phyloP scores from a whole-genome alignment of 257 asterid species.

The Handroanthus guayacan region DNA sequence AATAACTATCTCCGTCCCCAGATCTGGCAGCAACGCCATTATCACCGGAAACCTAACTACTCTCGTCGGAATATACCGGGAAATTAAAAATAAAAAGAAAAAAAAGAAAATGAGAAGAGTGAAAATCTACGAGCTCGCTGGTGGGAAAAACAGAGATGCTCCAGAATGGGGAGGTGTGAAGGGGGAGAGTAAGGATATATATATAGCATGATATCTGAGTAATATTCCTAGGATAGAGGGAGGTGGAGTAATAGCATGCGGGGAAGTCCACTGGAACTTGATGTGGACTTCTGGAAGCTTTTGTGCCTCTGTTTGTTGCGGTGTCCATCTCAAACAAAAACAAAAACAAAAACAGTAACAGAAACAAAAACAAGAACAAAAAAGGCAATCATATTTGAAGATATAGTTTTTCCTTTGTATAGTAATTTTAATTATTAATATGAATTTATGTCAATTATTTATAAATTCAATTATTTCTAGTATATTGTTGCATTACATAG shows the following conservation, averaged over 20 bases:
- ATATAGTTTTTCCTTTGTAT: background rate
- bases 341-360: too few relatives aligned
- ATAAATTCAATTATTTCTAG: too few relatives aligned
- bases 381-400: too few relatives aligned
- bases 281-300: slow-evolving; percentile 15
- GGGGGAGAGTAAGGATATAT: slow-evolving; percentile 28
- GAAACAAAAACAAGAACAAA: too few relatives aligned
- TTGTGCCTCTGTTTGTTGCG: background rate
- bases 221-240: slow-evolving; percentile 5
- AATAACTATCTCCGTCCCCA: slow-evolving; percentile 61
- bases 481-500: too few relatives aligned
- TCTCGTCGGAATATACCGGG: slow-evolving; percentile 28
- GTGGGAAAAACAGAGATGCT: slow-evolving; percentile 23
- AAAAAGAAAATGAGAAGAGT: background rate
- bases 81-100: background rate
- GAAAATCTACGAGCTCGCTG: background rate
- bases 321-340: background rate
- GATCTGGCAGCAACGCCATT: slow-evolving; percentile 66
- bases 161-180: slow-evolving; percentile 30
- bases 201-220: slow-evolving; percentile 35
- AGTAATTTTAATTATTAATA: too few relatives aligned
- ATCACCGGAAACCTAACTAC: slow-evolving; percentile 26
- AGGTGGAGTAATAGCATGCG: slow-evolving; percentile 12
- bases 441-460: too few relatives aligned
- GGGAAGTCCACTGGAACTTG: slow-evolving; percentile 26